Base-by-base conservation (phyloP, 257 asterid genomes). In the Handroanthus guayacan region DNA sequence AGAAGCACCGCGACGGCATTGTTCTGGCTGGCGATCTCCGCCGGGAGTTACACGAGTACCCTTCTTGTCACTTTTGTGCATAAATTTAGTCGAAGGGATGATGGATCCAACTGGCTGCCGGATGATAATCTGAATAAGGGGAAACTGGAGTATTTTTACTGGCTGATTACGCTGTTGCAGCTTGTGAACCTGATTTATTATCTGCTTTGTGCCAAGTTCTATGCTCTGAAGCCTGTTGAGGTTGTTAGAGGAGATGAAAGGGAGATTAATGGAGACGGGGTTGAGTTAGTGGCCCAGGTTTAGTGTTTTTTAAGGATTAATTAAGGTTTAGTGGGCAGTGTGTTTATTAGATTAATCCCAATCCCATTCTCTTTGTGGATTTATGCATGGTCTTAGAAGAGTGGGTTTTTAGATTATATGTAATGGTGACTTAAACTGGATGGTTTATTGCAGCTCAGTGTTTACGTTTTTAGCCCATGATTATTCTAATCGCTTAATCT, bases 91-190 rank as follows among this genome's bases (percentile, higher is more conserved):
- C 82, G 83, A 0, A 71, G 89, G n/a, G 20, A 77, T 1, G 82
- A 80, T 51, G 95, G 95, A 9, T 86, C 94, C 11, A 91, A 91
- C 55, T 93, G 98, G 98, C 87, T 93, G 10, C 97, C 97, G 43
- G 93, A 93, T 73, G 43, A 66, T 6, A 88, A 93, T 62, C 60
- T 93, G 80, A 93, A 93, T 43, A 51, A 39, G 55, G 98, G 97
- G 18, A 93, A 64, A 58, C 80, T 93, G 84, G 97, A 93, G 93
- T 89, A 91, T 75, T 86, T 93, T 77, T 93, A 91, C 51, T 91
- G 98, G 98, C 18, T 93, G 76, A 83, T 93, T 78, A 89, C 98
- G 3, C 14, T 86, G 44, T 6, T 92, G 80, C 97, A 93, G 82
- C 84, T 88, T 48, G 10, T 85, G n/a, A 93, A 93, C 81, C 84